Evolutionary conservation across 192 early-diverging fungal genomes (phyloP).

Genomic region (Coemansia sp.): DNA sequence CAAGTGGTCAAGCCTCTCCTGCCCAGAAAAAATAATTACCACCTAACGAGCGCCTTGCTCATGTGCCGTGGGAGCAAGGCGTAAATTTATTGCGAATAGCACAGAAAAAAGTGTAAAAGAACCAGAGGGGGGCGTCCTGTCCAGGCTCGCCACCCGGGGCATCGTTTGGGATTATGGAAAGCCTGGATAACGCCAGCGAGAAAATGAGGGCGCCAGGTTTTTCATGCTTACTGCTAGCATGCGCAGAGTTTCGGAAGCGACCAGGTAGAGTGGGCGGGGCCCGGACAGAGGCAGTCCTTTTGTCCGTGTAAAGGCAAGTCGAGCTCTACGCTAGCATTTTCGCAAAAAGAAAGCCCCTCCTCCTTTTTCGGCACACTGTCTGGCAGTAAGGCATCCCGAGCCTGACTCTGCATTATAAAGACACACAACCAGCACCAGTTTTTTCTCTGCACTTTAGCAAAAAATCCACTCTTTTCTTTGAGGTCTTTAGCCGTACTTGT

Average conservation of each 20-base stretch:
- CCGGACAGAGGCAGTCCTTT: background rate
- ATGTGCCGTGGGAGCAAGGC: slow-evolving; percentile 17
- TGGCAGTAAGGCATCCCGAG: background rate
- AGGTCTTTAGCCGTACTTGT: background rate
- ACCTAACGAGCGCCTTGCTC: slow-evolving; percentile 1
- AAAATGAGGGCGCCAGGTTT: no score
- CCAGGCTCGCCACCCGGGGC: background rate
- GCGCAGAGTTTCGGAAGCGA: background rate
- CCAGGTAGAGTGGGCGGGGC: slow-evolving; percentile 4
- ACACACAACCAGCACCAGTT: background rate
- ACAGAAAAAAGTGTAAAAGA: background rate
- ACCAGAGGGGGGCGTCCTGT: background rate
- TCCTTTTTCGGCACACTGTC: background rate
- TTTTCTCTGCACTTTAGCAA: background rate
- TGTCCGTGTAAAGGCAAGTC: background rate
- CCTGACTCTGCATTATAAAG: slow-evolving; percentile 6
- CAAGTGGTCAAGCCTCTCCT: background rate
- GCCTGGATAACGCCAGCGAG: background rate
- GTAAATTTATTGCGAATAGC: slow-evolving; percentile 2
- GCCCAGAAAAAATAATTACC: slow-evolving; percentile 1
- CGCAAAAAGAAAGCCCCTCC: background rate
- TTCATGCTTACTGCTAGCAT: background rate
- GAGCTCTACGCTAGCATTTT: background rate
- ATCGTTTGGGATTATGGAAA: background rate
- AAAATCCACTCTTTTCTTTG: background rate